Conservation (phyloP, 1,284 basidiomycete genomes). For the Puccinia hordei region DNA sequence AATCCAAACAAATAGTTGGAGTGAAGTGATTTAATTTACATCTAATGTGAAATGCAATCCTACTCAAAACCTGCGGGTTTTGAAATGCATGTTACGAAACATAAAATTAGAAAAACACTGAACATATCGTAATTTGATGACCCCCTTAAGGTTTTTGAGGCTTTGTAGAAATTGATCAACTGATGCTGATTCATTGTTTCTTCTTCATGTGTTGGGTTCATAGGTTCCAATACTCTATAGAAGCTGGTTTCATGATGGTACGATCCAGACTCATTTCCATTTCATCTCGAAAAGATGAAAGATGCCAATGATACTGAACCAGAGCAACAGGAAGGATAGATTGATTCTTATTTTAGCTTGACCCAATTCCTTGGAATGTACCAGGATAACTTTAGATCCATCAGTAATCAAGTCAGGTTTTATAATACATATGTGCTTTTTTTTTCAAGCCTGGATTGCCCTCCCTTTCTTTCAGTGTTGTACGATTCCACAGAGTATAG, state of each 20-base stretch:
- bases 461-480: not conserved
- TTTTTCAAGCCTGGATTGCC: not conserved
- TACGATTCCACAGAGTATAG: not conserved
- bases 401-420: not conserved
- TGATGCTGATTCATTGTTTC: not conserved
- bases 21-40: too few relatives aligned
- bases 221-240: constrained; percentile 36
- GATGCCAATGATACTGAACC: constrained; percentile 17
- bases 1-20: not conserved
- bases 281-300: constrained; percentile 15
- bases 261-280: constrained; percentile 40
- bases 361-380: not conserved
- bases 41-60: too few relatives aligned
- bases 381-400: not conserved
- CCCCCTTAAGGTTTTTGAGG: not conserved
- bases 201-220: constrained; percentile 7
- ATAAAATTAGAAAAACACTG: not conserved
- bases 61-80: too few relatives aligned
- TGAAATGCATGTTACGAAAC: too few relatives aligned
- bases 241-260: constrained; percentile 49
- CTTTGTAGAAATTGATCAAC: not conserved
- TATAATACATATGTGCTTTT: not conserved
- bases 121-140: not conserved
- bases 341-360: not conserved
- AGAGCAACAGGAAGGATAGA: constrained; percentile 1